Evolutionary conservation across 768 basidiomycete species (phyloP).

Genomic region (Boletus patriciae): DNA sequence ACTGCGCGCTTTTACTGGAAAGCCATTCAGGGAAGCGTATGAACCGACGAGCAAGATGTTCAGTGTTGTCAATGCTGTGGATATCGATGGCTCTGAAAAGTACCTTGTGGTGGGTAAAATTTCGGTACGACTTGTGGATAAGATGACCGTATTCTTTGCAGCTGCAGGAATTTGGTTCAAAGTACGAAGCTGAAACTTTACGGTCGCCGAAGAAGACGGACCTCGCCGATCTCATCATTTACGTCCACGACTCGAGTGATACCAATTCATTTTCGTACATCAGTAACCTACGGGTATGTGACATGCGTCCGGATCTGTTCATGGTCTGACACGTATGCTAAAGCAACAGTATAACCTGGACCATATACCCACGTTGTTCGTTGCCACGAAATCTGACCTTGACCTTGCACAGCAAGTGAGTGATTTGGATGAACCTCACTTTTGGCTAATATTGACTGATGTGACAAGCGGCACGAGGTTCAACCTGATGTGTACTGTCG

Average conservation of each 20-base stretch:
- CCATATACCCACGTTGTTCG: conserved; percentile 93
- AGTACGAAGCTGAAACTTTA: conserved; percentile 88
- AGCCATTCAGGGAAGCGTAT: conserved; percentile 70
- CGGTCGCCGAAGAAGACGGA: conserved; percentile 90
- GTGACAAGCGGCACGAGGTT: conserved; percentile 84
- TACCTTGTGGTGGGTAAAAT: conserved; percentile 81
- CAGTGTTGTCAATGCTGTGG: conserved; percentile 92
- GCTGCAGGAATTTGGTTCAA: conserved; percentile 97
- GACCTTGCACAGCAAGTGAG: conserved; percentile 92
- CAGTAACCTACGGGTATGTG: conserved; percentile 84
- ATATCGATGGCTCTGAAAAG: conserved; percentile 92
- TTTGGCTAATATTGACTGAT: conserved; percentile 7
- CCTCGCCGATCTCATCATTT: conserved; percentile 90
- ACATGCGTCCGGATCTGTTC: neutral
- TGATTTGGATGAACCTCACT: neutral
- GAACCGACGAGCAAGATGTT: conserved; percentile 89
- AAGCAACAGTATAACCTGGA: conserved; percentile 98
- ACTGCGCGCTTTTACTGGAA: conserved; percentile 81
- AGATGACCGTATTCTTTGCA: conserved; percentile 31
- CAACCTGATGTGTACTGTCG: conserved; percentile 98
- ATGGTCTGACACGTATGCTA: conserved; percentile 19
- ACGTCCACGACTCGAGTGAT: conserved; percentile 96
- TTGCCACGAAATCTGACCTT: conserved; percentile 98
- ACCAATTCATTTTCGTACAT: conserved; percentile 99
- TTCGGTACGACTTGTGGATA: neutral